These are phyloP conservation scores for Peltaster fructicola DNA, from an alignment of 2,329 filamentous ascomycete genomes.

Conservation along the genomic window DNA sequence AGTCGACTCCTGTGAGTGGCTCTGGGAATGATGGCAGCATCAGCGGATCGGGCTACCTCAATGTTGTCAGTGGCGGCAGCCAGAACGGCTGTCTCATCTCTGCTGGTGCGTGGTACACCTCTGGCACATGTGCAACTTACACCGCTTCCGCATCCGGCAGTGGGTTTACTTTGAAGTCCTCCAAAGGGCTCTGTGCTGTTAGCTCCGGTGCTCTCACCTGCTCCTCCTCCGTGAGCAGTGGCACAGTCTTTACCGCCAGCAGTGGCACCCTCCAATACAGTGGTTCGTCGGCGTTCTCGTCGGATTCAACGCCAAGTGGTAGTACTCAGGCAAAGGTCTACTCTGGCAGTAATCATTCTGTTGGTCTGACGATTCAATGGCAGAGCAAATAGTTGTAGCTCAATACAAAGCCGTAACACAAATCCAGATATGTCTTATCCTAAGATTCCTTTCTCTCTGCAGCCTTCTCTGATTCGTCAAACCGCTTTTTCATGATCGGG, in stretches of 20 bases:
- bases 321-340: slow-evolving; percentile 27
- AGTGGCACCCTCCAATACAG: slow-evolving; percentile 21
- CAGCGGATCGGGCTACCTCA: slow-evolving; percentile 41
- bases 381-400: slow-evolving; percentile 17
- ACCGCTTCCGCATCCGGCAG: slow-evolving; percentile 30
- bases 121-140: slow-evolving; percentile 50
- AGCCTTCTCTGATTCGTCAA: too few relatives aligned
- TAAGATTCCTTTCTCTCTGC: too few relatives aligned
- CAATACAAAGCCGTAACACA: too few relatives aligned
- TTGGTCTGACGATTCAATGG: slow-evolving; percentile 21
- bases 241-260: slow-evolving; percentile 24
- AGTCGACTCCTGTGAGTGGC: slow-evolving; percentile 16
- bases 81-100: slow-evolving; percentile 47
- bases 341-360: slow-evolving; percentile 14
- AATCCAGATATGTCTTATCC: too few relatives aligned
- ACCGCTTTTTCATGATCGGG: too few relatives aligned
- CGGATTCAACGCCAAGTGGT: slow-evolving; percentile 24
- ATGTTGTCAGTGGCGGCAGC: slow-evolving; percentile 33
- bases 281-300: slow-evolving; percentile 24
- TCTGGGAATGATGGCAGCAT: slow-evolving; percentile 24
- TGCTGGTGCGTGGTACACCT: slow-evolving; percentile 47
- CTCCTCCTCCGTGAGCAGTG: slow-evolving; percentile 26
- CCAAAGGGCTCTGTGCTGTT: slow-evolving; percentile 42
- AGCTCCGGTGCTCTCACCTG: slow-evolving; percentile 38
- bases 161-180: slow-evolving; percentile 40